Percentiles rank a stretch among this genome's conserved stretches.
phyloP scores from a whole-genome alignment of 2,329 filamentous ascomycete species.

The Zasmidium citrigriseum region DNA sequence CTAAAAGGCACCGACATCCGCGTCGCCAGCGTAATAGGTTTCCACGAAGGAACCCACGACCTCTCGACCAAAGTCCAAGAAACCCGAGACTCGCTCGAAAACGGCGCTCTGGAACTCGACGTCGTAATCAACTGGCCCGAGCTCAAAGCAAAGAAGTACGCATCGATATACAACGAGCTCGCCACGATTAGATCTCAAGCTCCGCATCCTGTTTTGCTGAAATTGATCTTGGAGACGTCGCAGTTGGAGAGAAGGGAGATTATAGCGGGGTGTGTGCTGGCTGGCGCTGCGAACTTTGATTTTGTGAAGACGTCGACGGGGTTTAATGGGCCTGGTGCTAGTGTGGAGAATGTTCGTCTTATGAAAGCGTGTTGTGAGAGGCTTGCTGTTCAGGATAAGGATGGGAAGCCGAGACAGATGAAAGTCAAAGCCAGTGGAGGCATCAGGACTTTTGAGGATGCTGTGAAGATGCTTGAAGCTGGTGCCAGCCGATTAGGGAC shows the following conservation, averaged over 20 bases:
- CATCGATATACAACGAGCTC: slow-evolving; percentile 55
- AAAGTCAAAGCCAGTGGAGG: slow-evolving; percentile 53
- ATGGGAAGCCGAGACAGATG: slow-evolving; percentile 20
- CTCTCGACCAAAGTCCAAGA: slow-evolving; percentile 55
- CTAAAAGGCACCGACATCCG: slow-evolving; percentile 51
- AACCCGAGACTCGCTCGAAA: slow-evolving; percentile 49
- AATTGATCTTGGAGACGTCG: slow-evolving; percentile 62
- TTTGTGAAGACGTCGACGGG: slow-evolving; percentile 64
- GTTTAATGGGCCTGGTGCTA: slow-evolving; percentile 58
- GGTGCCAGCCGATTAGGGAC: slow-evolving; percentile 60
- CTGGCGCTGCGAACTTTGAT: slow-evolving; percentile 55
- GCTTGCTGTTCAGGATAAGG: slow-evolving; percentile 32
- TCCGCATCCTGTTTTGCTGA: slow-evolving; percentile 45
- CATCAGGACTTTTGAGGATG: slow-evolving; percentile 53
- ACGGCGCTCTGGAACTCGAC: slow-evolving; percentile 59
- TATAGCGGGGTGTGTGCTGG: slow-evolving; percentile 55
- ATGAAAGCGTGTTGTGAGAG: slow-evolving; percentile 54
- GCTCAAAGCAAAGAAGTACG: slow-evolving; percentile 45
- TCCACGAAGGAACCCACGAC: slow-evolving; percentile 60
- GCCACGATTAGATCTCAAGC: slow-evolving; percentile 52
- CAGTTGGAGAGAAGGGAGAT: slow-evolving; percentile 52
- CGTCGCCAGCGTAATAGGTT: slow-evolving; percentile 61
- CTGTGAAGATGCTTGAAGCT: slow-evolving; percentile 56
- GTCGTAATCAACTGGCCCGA: slow-evolving; percentile 59
- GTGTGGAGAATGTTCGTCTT: slow-evolving; percentile 52